Evolutionary conservation across 1,284 basidiomycete genomes (phyloP), one percentile per base, ranked within the genome.

Genomic region (Trametes versicolor): DNA sequence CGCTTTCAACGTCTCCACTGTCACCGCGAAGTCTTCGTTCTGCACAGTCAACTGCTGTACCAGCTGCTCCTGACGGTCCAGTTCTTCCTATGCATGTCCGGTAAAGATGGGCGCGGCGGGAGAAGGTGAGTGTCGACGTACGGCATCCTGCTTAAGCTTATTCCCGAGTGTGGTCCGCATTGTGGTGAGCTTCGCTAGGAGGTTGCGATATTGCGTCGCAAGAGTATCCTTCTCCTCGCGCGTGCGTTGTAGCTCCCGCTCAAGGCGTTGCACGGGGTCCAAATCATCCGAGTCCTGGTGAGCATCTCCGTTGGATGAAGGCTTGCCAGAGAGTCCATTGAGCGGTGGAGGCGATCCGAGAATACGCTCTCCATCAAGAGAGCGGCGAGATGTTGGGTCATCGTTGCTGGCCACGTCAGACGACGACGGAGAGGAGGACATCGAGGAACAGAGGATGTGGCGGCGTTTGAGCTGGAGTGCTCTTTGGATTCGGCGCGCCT

Each of bases 141-240:
- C 97, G 71, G 98, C 97, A 80, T 99, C 98, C 78, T 98, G 95
- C 76, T 93, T 90, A 62, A 99, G 83, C 77, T 99, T 97, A 74
- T 96, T 97, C 45, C 96, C 96, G 29, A 99, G 84, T 5, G 94
- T 95, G 32, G 90, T 94, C 17, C 97, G 88, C 96, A 99, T 99
- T 39, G 91, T 88, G 2, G 94, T 96, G 54, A 99, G 82, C 79
- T 97, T 99, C 52, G 89, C 88, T 7, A 99, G 84, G 45, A 99
- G 84, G 64, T 87, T 91, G 60, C 88, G 88, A 79, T 99, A 98
- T 76, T 99, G 96, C 23, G 88, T 80, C 23, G 92, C 91, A 49
- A 96, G 85, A 7, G 85, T 82, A 65, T 98, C 96, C 78, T 95
- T 96, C 81, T 99, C 97, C 67, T 91, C 87, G 60, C 84, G 81